Evolutionary conservation across 352 stramenopile species (phyloP).

Genomic region (Phytophthora vignae): DNA sequence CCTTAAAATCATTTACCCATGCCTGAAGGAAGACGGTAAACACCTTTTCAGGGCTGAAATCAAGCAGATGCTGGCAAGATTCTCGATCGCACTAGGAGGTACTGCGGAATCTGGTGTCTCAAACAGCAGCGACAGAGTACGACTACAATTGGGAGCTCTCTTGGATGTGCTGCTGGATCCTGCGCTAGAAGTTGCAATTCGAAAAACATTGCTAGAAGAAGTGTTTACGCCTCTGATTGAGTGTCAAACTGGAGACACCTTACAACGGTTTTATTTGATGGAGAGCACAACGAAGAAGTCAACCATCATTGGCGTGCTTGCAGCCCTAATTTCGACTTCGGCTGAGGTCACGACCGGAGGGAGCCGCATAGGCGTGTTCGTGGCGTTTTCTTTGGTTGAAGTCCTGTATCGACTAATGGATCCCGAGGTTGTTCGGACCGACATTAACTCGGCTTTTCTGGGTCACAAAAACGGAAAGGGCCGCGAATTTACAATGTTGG

Average conservation of each 20-base stretch:
- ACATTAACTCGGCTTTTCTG: constrained; percentile 78
- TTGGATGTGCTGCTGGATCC: constrained; percentile 54
- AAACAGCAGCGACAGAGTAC: constrained; percentile 11
- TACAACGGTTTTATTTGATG: constrained; percentile 63
- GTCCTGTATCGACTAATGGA: constrained; percentile 72
- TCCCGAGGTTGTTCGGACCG: constrained; percentile 65
- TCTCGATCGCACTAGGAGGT: constrained; percentile 36
- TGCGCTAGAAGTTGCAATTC: constrained; percentile 44
- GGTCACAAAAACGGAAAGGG: constrained; percentile 77
- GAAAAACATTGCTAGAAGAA: constrained; percentile 52
- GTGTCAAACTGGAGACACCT: constrained; percentile 37
- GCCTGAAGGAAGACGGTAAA: constrained; percentile 63
- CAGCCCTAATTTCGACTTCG: constrained; percentile 63
- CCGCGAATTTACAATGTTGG: constrained; percentile 84
- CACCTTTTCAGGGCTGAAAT: constrained; percentile 71
- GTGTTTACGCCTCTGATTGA: constrained; percentile 66
- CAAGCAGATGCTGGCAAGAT: constrained; percentile 49
- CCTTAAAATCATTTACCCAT: constrained; percentile 62
- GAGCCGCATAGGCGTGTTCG: constrained; percentile 54
- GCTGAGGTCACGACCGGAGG: constrained; percentile 44
- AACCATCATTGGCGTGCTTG: constrained; percentile 58
- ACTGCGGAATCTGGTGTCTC: not conserved
- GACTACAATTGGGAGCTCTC: constrained; percentile 39
- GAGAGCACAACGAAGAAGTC: constrained; percentile 34
- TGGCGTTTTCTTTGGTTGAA: constrained; percentile 72